Base-by-base conservation (phyloP, 2,329 filamentous ascomycete genomes). In the Epicoccum sorghinum region DNA sequence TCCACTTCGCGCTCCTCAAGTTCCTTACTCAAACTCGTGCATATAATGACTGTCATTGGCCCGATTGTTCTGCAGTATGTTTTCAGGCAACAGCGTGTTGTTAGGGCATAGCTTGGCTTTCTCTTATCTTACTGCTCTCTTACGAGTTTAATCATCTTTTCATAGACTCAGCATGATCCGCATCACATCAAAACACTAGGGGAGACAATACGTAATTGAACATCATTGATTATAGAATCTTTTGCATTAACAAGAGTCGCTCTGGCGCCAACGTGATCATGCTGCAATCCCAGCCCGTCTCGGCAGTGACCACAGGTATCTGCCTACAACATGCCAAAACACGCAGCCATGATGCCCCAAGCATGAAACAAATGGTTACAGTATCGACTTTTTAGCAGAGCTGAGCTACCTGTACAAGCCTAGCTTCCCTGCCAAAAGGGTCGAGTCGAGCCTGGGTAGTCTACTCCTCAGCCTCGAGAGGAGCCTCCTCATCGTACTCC, bases 401-500 rank as follows among this genome's bases (percentile, higher is more conserved):
- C 30, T 55, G 46, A 42, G 52, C 52, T 55, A 55, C 22, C 37
- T 49, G 46, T 46, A 46, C 36, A 37, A 49, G 39, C 36, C 27
- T 43, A 49, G 41, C 40, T 25, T 39, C n/a, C 27, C n/a, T 13
- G 32, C 40, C 24, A 18, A 39, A 44, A 54, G 45, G 32, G 35
- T 40, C 57, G 57, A 38, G 36, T 38, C 42, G 50, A 52, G 55
- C 51, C 50, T 25, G 44, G 52, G 45, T 43, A 57, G 58, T 56
- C 59, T 76, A 76, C 78, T 90, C 88, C 80, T 93, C 89, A 66
- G 79, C 80, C 78, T 91, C 88, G 61, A 86, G 71, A 69, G 87
- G 87, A 64, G 83, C 84, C 80, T 96, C 93, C 84, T 95, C 91
- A 72, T 89, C 89, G 74, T 96, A 93, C 78, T 96, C 92, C 82